Evolutionary conservation across 2,329 filamentous ascomycete genomes (phyloP).

Genomic region (Fusarium circinatum): DNA sequence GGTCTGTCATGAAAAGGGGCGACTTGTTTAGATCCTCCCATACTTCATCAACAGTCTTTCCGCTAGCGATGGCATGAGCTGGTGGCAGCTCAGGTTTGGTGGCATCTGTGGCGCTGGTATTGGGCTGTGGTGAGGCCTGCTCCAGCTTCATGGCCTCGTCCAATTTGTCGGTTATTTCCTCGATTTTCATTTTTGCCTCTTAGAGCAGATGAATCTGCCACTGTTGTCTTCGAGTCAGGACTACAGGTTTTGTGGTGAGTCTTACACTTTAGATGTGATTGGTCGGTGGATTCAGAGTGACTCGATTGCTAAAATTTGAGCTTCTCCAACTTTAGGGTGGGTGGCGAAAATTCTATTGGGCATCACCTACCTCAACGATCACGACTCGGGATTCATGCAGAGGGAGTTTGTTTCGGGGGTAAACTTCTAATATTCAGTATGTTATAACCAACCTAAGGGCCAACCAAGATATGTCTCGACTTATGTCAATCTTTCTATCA

Average conservation of each 20-base stretch:
- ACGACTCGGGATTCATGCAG: background rate
- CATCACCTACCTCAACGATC: conserved; percentile 15
- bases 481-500: background rate
- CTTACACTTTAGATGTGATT: conserved; percentile 16
- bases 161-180: conserved; percentile 57
- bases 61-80: conserved; percentile 50
- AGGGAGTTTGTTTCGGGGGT: background rate
- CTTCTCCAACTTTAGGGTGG: conserved; percentile 40
- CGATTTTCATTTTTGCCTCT: conserved; percentile 50
- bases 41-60: conserved; percentile 66
- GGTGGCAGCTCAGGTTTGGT: conserved; percentile 59
- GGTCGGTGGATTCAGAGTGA: conserved; percentile 16
- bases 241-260: background rate
- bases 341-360: conserved; percentile 43
- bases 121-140: conserved; percentile 2
- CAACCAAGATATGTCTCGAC: background rate
- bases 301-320: conserved; percentile 38
- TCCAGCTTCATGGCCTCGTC: conserved; percentile 47
- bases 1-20: conserved; percentile 95
- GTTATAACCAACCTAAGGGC: background rate
- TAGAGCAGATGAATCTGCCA: background rate
- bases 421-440: background rate
- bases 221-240: background rate
- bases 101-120: conserved; percentile 30
- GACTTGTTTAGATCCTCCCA: conserved; percentile 67